Conservation (phyloP, 176 grass and related monocot genomes). For the Guadua angustifolia region DNA sequence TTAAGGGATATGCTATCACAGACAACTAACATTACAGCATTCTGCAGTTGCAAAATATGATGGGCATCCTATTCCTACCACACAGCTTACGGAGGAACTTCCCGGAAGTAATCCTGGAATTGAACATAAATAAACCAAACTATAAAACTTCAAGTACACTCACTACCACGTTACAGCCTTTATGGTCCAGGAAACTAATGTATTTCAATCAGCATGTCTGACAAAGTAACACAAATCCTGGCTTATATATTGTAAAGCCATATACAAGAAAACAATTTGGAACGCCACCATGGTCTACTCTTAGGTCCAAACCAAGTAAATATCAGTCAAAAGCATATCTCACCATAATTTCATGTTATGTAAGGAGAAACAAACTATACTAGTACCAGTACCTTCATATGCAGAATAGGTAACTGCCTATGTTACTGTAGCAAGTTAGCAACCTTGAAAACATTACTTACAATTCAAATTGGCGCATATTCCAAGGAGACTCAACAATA, state of each 20-base stretch:
- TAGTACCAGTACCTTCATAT: background rate
- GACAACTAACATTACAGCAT: constrained; percentile 16
- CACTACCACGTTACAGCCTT: constrained; percentile 8
- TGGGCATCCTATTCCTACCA: constrained; percentile 6
- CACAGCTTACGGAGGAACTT: constrained; percentile 11
- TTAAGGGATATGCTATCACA: constrained; percentile 15
- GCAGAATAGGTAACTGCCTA: constrained; percentile 19
- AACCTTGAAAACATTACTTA: constrained; percentile 48
- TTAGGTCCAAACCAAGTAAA: constrained; percentile 30
- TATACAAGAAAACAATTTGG: constrained; percentile 1
- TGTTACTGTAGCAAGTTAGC: constrained; percentile 25
- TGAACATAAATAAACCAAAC: constrained; percentile 6
- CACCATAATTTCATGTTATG: background rate
- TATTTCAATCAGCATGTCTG: constrained; percentile 20
- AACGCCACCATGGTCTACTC: background rate
- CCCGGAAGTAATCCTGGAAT: constrained; percentile 17
- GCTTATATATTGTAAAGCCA: background rate
- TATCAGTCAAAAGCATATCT: background rate
- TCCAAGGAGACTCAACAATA: constrained; percentile 83
- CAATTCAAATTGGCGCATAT: constrained; percentile 80
- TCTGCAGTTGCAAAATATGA: constrained; percentile 28
- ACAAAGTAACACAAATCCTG: constrained; percentile 36
- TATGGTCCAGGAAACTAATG: constrained; percentile 8
- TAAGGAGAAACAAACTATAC: constrained; percentile 11
- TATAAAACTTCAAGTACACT: constrained; percentile 23